phyloP scores from a whole-genome alignment of 106 monocot species.

The Allium sativum region DNA sequence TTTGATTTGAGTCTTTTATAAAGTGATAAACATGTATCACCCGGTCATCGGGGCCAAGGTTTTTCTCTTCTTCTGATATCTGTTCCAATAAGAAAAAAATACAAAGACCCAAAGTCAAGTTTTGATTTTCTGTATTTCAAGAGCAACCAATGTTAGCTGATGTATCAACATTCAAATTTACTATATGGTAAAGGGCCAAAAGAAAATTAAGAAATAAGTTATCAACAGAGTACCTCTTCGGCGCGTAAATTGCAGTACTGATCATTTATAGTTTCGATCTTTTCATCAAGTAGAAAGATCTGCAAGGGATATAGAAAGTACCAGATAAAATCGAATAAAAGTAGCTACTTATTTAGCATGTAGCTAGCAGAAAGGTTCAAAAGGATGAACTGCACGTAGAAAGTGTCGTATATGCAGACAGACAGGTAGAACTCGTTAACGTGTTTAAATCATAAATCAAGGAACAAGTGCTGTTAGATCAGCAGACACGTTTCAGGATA shows the following conservation, averaged over 20 bases:
- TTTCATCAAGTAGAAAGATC: conserved; percentile 82
- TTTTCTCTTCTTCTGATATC: conserved; percentile 98
- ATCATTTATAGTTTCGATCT: conserved; percentile 98
- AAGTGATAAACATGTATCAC: conserved; percentile 99
- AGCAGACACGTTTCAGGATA: too few relatives aligned
- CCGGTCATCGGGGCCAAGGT: conserved; percentile 78
- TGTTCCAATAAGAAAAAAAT: conserved; percentile 5
- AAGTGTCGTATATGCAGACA: too few relatives aligned
- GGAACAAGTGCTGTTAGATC: too few relatives aligned
- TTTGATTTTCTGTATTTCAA: neutral
- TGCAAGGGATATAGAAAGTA: conserved; percentile 15
- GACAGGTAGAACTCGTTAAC: too few relatives aligned
- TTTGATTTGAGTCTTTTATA: conserved; percentile 78
- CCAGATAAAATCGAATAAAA: too few relatives aligned
- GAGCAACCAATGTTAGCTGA: neutral
- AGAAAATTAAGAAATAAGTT: too few relatives aligned
- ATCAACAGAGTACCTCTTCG: conserved; percentile 55
- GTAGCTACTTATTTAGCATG: too few relatives aligned
- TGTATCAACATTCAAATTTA: neutral
- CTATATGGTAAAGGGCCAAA: too few relatives aligned
- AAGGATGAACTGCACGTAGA: too few relatives aligned
- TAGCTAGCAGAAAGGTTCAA: too few relatives aligned
- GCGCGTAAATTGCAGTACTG: conserved; percentile 97
- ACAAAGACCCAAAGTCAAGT: neutral
- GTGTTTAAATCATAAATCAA: too few relatives aligned